phyloP scores from a whole-genome alignment of 2,329 filamentous ascomycete genomes.

The Bipolaris oryzae region DNA sequence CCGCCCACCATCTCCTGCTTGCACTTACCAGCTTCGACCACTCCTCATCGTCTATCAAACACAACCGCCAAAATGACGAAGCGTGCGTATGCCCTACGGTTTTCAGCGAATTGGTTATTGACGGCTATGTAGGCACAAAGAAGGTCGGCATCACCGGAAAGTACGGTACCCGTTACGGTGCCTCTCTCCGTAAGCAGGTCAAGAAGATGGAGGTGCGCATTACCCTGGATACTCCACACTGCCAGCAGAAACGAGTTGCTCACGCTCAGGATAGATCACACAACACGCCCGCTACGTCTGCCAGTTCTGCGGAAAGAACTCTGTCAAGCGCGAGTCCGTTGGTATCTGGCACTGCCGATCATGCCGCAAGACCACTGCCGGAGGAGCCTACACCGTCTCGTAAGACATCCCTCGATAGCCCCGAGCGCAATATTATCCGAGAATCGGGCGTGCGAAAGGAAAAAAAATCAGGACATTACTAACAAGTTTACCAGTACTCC shows the following conservation, averaged over 20 bases:
- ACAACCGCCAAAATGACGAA: slow-evolving; percentile 62
- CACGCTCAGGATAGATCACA: slow-evolving; percentile 65
- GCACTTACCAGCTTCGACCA: slow-evolving; percentile 22
- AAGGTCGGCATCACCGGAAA: slow-evolving; percentile 96
- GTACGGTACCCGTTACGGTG: slow-evolving; percentile 98
- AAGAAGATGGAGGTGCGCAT: slow-evolving; percentile 88
- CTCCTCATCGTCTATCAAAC: slow-evolving; percentile 27
- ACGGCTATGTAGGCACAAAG: slow-evolving; percentile 39
- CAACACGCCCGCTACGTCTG: slow-evolving; percentile 96
- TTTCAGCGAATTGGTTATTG: slow-evolving; percentile 20
- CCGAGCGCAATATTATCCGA: not conserved
- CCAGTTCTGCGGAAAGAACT: slow-evolving; percentile 93
- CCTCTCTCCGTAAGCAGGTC: slow-evolving; percentile 97
- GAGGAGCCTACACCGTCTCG: slow-evolving; percentile 95
- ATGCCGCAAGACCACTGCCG: slow-evolving; percentile 92
- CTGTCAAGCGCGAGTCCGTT: slow-evolving; percentile 85
- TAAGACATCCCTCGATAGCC: slow-evolving; percentile 60
- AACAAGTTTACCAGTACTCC: slow-evolving; percentile 70
- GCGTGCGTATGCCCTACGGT: slow-evolving; percentile 34
- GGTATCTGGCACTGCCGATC: slow-evolving; percentile 97
- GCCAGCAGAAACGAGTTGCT: slow-evolving; percentile 22
- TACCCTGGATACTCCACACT: slow-evolving; percentile 9
- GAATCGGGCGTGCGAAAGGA: not conserved
- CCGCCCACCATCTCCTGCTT: slow-evolving; percentile 9
- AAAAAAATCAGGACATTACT: slow-evolving; percentile 22